Conservation (phyloP, 176 grass and related monocot genomes). For the Oryza glumipatula region DNA sequence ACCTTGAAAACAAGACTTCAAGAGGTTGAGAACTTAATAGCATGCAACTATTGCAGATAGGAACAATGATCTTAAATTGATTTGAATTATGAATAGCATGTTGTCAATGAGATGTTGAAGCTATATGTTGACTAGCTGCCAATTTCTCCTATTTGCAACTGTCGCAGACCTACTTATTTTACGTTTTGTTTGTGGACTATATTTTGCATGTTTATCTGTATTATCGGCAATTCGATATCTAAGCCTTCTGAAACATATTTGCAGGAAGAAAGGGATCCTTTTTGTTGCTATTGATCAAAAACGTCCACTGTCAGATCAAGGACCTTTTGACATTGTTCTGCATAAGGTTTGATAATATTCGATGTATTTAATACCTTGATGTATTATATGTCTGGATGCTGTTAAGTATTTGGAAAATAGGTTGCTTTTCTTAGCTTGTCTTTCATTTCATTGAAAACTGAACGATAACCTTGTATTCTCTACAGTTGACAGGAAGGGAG, state of each 20-base stretch:
- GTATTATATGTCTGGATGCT: constrained; percentile 12
- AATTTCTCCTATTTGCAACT: constrained; percentile 15
- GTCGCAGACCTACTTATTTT: neutral
- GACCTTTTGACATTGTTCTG: constrained; percentile 95
- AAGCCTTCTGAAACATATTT: constrained; percentile 33
- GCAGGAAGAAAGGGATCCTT: constrained; percentile 92
- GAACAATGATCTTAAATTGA: constrained; percentile 7
- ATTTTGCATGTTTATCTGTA: neutral
- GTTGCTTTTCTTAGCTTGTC: constrained; percentile 16
- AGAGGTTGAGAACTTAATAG: neutral
- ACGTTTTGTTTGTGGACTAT: neutral
- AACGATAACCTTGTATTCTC: constrained; percentile 13
- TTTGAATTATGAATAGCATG: neutral
- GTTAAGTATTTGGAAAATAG: neutral
- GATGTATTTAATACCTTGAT: constrained; percentile 13
- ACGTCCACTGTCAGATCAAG: constrained; percentile 78
- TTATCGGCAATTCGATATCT: constrained; percentile 17
- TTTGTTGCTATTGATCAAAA: constrained; percentile 93
- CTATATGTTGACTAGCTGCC: constrained; percentile 5
- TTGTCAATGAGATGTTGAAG: constrained; percentile 2
- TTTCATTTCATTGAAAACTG: constrained; percentile 20
- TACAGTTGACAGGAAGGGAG: constrained; percentile 78
- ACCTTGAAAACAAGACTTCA: neutral
- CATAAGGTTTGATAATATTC: constrained; percentile 73
- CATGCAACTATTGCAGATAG: neutral